phyloP scores from a whole-genome alignment of 495 filamentous ascomycete species.

The Echria macrotheca region DNA sequence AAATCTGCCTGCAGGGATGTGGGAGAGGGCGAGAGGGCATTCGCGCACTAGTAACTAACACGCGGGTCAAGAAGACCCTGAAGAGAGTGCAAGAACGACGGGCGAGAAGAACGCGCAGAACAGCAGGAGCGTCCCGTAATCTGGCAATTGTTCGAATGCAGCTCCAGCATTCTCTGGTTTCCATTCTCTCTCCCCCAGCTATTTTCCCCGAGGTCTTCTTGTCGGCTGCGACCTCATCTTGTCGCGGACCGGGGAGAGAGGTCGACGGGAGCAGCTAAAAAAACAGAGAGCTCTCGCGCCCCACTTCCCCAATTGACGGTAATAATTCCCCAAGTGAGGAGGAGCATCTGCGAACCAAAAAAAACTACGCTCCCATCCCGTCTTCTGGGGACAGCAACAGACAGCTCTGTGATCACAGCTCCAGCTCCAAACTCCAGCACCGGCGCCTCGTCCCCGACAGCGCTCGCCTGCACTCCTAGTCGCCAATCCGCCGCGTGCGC shows the following conservation, averaged over 20 bases:
- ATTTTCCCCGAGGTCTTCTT: no score
- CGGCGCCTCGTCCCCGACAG: background rate
- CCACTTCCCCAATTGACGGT: conserved; percentile 16
- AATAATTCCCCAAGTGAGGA: conserved; percentile 9
- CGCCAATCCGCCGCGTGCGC: conserved; percentile 12
- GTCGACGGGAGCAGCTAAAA: background rate
- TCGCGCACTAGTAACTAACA: conserved; percentile 6
- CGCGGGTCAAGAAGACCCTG: conserved; percentile 2
- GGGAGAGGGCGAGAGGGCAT: conserved; percentile 6
- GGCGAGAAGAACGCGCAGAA: background rate
- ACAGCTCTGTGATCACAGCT: background rate
- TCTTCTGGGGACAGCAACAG: background rate
- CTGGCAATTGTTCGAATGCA: background rate
- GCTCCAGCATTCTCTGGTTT: no score
- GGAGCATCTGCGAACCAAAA: conserved; percentile 2
- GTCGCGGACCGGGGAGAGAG: no score
- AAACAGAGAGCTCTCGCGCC: background rate
- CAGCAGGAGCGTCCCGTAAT: background rate
- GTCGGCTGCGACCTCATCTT: no score
- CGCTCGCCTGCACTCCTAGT: conserved; percentile 2
- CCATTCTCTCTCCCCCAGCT: no score
- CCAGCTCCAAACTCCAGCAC: conserved; percentile 3
- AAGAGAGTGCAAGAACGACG: background rate
- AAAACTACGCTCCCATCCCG: conserved; percentile 9
- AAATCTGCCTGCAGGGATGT: conserved; percentile 5